A percentile compares a stretch with the other conserved stretches of the same genome.
Conservation (phyloP, 495 filamentous ascomycete genomes). For the Penicillium atrosanguineum region DNA sequence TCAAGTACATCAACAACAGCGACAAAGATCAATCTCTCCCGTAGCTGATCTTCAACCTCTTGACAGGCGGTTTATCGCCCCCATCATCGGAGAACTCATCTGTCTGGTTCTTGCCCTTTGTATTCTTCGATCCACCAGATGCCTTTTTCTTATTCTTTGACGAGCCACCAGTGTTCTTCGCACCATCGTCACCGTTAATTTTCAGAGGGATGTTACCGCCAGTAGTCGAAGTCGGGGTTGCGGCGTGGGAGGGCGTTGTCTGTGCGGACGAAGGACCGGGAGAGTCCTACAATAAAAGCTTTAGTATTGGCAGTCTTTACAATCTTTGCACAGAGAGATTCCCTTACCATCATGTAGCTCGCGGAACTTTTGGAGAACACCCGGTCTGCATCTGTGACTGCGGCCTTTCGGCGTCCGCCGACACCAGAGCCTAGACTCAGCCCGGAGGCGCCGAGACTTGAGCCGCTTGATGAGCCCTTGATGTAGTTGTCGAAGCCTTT, state of each 20-base stretch:
- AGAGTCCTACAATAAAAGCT: constrained; percentile 35
- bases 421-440: constrained; percentile 44
- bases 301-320: constrained; percentile 4
- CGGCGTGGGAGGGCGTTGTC: constrained; percentile 50
- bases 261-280: constrained; percentile 46
- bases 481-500: constrained; percentile 97
- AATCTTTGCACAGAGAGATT: neutral
- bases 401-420: constrained; percentile 43
- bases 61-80: constrained; percentile 43
- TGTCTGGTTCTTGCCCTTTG: constrained; percentile 32
- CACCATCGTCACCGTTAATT: constrained; percentile 25
- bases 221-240: constrained; percentile 46
- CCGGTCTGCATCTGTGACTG: constrained; percentile 48
- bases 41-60: constrained; percentile 54
- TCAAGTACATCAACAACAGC: neutral
- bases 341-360: constrained; percentile 46
- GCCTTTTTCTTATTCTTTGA: constrained; percentile 50
- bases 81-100: constrained; percentile 44
- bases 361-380: constrained; percentile 53
- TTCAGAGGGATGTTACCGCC: constrained; percentile 31
- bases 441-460: constrained; percentile 31
- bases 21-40: constrained; percentile 33
- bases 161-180: constrained; percentile 18
- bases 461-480: constrained; percentile 64
- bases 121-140: constrained; percentile 28